Evolutionary conservation across 768 basidiomycete species (phyloP), one percentile per base, ranked within the genome.

Genomic region (Leccinum rimulosum): DNA sequence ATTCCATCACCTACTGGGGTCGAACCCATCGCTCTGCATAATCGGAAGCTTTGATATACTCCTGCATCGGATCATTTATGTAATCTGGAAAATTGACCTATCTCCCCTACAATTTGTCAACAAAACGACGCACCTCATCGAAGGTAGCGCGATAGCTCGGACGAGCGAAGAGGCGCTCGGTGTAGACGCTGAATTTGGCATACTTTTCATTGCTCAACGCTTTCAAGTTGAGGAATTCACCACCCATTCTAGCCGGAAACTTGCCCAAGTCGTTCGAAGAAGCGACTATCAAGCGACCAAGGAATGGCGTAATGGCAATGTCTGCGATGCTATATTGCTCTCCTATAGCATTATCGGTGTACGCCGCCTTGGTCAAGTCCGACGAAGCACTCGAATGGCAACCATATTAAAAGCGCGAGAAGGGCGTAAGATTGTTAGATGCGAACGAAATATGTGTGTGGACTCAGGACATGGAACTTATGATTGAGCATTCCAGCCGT

Each of bases 111-210:
- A 22, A 22, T 22, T 22, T 22, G 22, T 22, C 22, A 22, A 30
- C 0, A 33, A 22, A 12, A 12, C 7, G 5, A 74, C 80, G n/a
- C 64, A 84, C 85, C 70, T 74, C 71, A 58, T 84, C 72, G 56
- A 83, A 87, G 0, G 84, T 88, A 25, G 74, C 70, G 63, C 79
- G 77, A 68, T 81, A 80, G 64, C 84, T 87, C 19, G 79, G 76
- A 64, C 86, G 77, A 3, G 70, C 76, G 64, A 78, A 77, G 35
- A 87, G 58, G 30, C 77, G 81, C 6, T 70, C 65, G 27, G 72
- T 73, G 60, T 88, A 89, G 61, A 78, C 72, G 45, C 72, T 71
- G 58, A 84, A 77, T 52, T 81, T 76, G n/a, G 72, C 78, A 57
- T 80, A 86, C 63, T 81, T 82, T 4, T 77, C 67, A 11, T 8